Conservation (phyloP, 805 yeast genomes). For the Candida nemodendra region DNA sequence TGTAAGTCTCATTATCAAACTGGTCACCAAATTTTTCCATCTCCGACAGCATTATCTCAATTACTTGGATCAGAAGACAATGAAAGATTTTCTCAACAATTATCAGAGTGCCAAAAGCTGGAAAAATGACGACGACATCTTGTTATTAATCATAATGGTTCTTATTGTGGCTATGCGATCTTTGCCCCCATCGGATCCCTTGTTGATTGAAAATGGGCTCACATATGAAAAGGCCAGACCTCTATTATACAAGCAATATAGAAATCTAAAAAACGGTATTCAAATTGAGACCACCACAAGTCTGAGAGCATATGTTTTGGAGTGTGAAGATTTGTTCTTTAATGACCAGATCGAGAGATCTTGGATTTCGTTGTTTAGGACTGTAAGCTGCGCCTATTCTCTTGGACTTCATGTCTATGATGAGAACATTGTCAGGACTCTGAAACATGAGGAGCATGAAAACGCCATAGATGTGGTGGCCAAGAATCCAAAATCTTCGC, state of each 20-base stretch:
- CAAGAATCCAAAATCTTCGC: conserved; percentile 40
- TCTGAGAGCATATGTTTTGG: conserved; percentile 47
- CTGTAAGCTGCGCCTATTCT: conserved; percentile 49
- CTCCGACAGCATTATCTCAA: conserved; percentile 39
- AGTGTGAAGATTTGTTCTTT: conserved; percentile 49
- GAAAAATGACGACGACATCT: conserved; percentile 47
- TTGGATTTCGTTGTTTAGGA: conserved; percentile 51
- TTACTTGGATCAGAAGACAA: conserved; percentile 35
- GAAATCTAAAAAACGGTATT: conserved; percentile 45
- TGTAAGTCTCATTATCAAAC: conserved; percentile 30
- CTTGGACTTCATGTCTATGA: conserved; percentile 50
- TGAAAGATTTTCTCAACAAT: conserved; percentile 38
- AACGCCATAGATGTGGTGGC: conserved; percentile 27
- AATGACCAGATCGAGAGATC: conserved; percentile 50
- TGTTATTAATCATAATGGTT: conserved; percentile 45
- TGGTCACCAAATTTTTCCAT: conserved; percentile 44
- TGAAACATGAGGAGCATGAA: conserved; percentile 32
- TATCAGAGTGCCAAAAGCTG: conserved; percentile 37
- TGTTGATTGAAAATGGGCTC: conserved; percentile 23
- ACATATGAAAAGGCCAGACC: conserved; percentile 24
- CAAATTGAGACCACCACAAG: conserved; percentile 47
- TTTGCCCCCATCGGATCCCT: conserved; percentile 27
- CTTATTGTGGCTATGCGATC: conserved; percentile 40
- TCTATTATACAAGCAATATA: conserved; percentile 40
- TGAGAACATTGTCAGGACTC: conserved; percentile 31